phyloP scores from a whole-genome alignment of 495 filamentous ascomycete genomes.

The Ascobolus immersus region DNA sequence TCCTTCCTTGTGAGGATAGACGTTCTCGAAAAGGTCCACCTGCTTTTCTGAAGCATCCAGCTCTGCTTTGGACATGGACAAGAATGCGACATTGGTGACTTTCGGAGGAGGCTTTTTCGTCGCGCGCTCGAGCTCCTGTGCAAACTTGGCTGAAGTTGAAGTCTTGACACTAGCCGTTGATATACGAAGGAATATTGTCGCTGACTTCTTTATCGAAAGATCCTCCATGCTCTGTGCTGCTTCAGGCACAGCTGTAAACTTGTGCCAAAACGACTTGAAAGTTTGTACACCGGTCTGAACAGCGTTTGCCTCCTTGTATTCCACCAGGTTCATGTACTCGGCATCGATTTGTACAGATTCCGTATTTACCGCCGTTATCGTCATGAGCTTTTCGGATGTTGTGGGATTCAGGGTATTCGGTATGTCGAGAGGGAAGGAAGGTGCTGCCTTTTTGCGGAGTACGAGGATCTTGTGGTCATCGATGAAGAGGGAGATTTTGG shows the following conservation, averaged over 20 bases:
- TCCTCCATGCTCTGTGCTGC: neutral
- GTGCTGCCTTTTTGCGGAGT: conserved; percentile 61
- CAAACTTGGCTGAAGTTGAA: conserved; percentile 36
- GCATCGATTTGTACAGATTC: conserved; percentile 79
- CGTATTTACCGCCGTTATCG: conserved; percentile 40
- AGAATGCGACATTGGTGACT: conserved; percentile 51
- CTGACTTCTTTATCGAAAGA: conserved; percentile 25
- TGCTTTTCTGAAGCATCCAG: conserved; percentile 37
- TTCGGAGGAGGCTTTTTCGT: conserved; percentile 93
- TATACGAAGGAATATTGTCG: conserved; percentile 65
- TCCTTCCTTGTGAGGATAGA: conserved; percentile 70
- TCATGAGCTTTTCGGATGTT: conserved; percentile 69
- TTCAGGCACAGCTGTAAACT: neutral
- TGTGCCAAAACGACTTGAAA: neutral
- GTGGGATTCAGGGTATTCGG: conserved; percentile 56
- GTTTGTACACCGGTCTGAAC: neutral
- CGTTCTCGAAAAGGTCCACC: conserved; percentile 61
- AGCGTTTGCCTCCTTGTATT: conserved; percentile 5
- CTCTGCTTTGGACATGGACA: conserved; percentile 80
- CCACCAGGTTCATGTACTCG: conserved; percentile 51
- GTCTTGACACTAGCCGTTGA: conserved; percentile 62
- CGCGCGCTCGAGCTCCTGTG: conserved; percentile 73
- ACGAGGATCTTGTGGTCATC: conserved; percentile 60
- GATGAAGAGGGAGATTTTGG: conserved; percentile 69
- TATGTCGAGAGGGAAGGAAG: conserved; percentile 41